phyloP scores from a whole-genome alignment of 2,329 filamentous ascomycete species.

The Colletotrichum godetiae region DNA sequence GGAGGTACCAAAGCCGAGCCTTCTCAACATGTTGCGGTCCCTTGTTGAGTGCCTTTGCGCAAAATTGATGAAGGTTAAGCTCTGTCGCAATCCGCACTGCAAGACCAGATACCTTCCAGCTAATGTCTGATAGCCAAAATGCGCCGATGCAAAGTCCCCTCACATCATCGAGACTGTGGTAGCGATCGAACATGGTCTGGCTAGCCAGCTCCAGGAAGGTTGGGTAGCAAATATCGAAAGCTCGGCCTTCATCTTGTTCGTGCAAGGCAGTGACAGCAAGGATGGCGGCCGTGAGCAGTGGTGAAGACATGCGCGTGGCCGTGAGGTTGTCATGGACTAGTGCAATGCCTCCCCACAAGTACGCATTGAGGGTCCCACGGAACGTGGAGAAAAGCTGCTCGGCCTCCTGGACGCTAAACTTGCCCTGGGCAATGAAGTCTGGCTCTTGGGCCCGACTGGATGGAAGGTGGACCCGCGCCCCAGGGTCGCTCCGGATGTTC shows the following conservation, averaged over 20 bases:
- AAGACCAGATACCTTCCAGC: constrained; percentile 68
- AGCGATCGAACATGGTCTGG: constrained; percentile 65
- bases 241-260: constrained; percentile 50
- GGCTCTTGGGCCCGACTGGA: constrained; percentile 34
- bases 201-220: constrained; percentile 69
- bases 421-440: constrained; percentile 45
- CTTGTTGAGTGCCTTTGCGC: constrained; percentile 57
- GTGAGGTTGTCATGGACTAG: constrained; percentile 43
- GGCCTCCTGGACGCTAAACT: constrained; percentile 41
- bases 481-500: constrained; percentile 46
- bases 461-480: constrained; percentile 34
- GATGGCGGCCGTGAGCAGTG: constrained; percentile 45
- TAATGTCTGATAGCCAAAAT: constrained; percentile 71
- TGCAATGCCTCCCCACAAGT: constrained; percentile 47
- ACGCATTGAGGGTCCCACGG: constrained; percentile 44
- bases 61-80: constrained; percentile 65
- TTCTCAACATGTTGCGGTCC: constrained; percentile 63
- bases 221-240: constrained; percentile 66
- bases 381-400: constrained; percentile 44
- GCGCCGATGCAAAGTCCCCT: constrained; percentile 71
- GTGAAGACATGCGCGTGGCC: constrained; percentile 43
- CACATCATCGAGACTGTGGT: constrained; percentile 66
- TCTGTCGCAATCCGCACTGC: constrained; percentile 69
- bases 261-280: constrained; percentile 47
- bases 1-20: constrained; percentile 70